Evolutionary conservation across 768 basidiomycete genomes (phyloP), one percentile per base, ranked within the genome.

Genomic region (Floccularia luteovirens): DNA sequence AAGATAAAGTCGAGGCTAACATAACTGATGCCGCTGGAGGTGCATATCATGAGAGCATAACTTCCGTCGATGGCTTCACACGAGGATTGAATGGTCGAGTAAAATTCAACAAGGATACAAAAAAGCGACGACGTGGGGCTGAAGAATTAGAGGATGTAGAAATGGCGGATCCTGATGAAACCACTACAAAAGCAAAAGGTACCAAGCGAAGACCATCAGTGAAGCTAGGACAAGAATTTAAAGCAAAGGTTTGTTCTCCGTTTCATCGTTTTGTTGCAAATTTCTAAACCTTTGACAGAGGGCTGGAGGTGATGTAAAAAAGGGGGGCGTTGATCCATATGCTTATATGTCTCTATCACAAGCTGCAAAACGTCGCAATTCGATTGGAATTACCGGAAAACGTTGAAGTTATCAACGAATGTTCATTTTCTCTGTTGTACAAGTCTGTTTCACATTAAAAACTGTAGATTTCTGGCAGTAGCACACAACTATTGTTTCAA

Each of bases 21-120:
- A 66, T 61, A 7, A 64, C 63, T 23, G 77, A 79, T 42, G 71
- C 79, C 16, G 81, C 66, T 24, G 89, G 91, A 16, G 70, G 66
- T 5, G 94, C 91, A 1, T 98, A 96, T 60, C 77, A 71, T 43
- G 90, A 96, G 60, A 77, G 70, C 36, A 54, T 94, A 42, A 80
- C 81, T 6, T 91, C 90, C 4, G 80, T 79, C 17, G 94, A 97
- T 58, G 94, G 93, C 16, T 91, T 91, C 64, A 84, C 75, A 2
- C 79, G 93, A 21, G 88, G 90, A 17, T 67, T 79, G 1, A 79
- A 77, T 45, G 96, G 96, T 4, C 79, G 77, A 39, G 62, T 98
- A 56, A 93, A 90, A 60, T 97, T 98, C 64, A 90, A 96, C 68
- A 97, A 96, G 59, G 84, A 94, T 53, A 97, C 91, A 25, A 98